Evolutionary conservation across 176 grass and related monocot genomes (phyloP).

Genomic region (Cenchrus fungigraminus): DNA sequence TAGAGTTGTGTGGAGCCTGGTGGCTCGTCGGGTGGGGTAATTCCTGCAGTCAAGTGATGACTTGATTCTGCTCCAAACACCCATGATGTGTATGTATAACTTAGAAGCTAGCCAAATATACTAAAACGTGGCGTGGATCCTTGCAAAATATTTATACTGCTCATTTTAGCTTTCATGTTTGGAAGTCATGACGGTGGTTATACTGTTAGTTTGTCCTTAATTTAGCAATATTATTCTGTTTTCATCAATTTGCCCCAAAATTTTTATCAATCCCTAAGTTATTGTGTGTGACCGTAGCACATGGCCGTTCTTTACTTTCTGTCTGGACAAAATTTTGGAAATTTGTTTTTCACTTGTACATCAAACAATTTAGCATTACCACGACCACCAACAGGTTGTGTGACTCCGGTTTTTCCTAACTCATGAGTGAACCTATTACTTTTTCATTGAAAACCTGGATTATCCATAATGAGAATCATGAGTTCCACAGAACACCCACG

Average conservation of each 20-base stretch:
- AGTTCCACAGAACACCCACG: no score
- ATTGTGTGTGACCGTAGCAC: no score
- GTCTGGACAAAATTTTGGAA: no score
- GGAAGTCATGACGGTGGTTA: constrained; percentile 33
- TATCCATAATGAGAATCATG: no score
- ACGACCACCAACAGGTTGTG: no score
- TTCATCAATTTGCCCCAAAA: background rate
- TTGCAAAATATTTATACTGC: constrained; percentile 31
- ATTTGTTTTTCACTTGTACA: no score
- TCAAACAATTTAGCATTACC: no score
- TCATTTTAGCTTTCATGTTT: constrained; percentile 37
- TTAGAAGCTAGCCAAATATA: constrained; percentile 42
- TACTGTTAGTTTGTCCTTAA: constrained; percentile 24
- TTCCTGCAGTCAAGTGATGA: constrained; percentile 55
- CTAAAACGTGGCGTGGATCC: background rate
- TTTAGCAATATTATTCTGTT: background rate
- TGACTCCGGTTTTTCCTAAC: no score
- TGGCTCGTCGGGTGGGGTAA: constrained; percentile 39
- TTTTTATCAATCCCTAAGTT: background rate
- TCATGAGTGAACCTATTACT: no score
- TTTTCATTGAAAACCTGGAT: no score
- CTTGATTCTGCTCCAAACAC: background rate
- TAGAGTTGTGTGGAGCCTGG: no score
- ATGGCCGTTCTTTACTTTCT: no score
- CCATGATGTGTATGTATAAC: background rate